phyloP scores from a whole-genome alignment of 257 asterid species.

The Ilex asprella region DNA sequence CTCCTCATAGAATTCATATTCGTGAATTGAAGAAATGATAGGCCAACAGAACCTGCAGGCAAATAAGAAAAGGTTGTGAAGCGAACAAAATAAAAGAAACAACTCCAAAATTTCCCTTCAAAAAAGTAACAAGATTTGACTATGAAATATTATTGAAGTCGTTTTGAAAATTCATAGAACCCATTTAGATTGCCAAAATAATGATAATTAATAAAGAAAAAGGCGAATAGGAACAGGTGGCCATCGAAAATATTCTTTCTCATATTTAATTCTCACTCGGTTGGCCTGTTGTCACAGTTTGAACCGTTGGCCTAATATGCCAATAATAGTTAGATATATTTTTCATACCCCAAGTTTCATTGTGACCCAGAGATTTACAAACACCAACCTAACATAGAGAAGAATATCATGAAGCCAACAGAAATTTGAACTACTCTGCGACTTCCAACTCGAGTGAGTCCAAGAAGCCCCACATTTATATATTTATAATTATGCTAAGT shows the following conservation, averaged over 20 bases:
- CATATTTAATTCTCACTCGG: no score
- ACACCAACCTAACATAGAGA: constrained; percentile 72
- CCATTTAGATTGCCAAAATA: no score
- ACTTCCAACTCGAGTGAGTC: constrained; percentile 97
- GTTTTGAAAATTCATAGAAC: no score
- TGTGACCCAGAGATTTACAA: background rate
- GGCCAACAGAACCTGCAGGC: constrained; percentile 83
- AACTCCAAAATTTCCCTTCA: constrained; percentile 98
- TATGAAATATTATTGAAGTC: background rate
- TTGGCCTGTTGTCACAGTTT: no score
- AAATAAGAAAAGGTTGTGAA: constrained; percentile 3
- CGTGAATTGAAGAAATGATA: constrained; percentile 95
- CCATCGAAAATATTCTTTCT: no score
- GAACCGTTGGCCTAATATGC: no score
- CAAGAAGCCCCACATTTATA: constrained; percentile 95
- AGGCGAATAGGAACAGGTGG: no score
- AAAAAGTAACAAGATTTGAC: constrained; percentile 1
- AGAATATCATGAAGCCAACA: constrained; percentile 96
- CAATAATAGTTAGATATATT: no score
- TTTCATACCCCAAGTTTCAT: no score
- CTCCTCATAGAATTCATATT: constrained; percentile 99
- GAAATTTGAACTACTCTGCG: constrained; percentile 97
- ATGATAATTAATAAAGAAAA: no score
- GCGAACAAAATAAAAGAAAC: constrained; percentile 21
- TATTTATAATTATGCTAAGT: no score